phyloP scores from a whole-genome alignment of 2,329 filamentous ascomycete genomes.

The Pestalotiopsis sp. region DNA sequence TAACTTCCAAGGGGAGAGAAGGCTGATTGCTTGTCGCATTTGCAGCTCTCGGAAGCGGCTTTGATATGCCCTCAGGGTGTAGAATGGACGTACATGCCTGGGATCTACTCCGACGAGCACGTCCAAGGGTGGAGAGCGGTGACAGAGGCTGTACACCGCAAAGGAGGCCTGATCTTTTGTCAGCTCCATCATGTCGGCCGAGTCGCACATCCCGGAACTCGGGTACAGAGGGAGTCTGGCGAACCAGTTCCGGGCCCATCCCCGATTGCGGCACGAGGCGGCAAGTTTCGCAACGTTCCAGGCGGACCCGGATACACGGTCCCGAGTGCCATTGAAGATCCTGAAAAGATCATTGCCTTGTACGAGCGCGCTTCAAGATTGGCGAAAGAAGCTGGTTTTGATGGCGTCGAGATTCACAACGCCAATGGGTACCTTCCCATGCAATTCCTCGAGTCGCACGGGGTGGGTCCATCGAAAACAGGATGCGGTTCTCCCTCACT shows the following conservation, averaged over 20 bases:
- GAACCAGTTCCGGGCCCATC: not conserved
- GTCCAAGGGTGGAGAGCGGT: conserved; percentile 58
- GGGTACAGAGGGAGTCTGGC: not conserved
- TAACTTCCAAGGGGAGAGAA: not conserved
- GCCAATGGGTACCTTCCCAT: conserved; percentile 65
- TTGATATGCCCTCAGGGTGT: not conserved
- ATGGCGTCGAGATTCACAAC: conserved; percentile 66
- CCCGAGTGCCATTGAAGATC: not conserved
- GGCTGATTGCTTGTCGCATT: not conserved
- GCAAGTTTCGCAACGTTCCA: not conserved
- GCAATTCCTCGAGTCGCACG: conserved; percentile 58
- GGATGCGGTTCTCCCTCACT: conserved; percentile 51
- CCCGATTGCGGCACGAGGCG: not conserved
- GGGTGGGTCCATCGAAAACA: conserved; percentile 59
- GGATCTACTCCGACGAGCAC: conserved; percentile 55
- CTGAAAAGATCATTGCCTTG: conserved; percentile 59
- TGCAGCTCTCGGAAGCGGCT: not conserved
- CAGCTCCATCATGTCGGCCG: conserved; percentile 63
- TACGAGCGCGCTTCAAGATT: conserved; percentile 57
- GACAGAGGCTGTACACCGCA: conserved; percentile 60
- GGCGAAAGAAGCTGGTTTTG: conserved; percentile 66
- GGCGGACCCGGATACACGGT: conserved; percentile 46
- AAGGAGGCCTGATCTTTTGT: conserved; percentile 57
- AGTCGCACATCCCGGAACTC: conserved; percentile 21
- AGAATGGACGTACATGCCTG: conserved; percentile 39